Evolutionary conservation across 2,329 filamentous ascomycete genomes (phyloP).

Genomic region (Monosporascus sp.): DNA sequence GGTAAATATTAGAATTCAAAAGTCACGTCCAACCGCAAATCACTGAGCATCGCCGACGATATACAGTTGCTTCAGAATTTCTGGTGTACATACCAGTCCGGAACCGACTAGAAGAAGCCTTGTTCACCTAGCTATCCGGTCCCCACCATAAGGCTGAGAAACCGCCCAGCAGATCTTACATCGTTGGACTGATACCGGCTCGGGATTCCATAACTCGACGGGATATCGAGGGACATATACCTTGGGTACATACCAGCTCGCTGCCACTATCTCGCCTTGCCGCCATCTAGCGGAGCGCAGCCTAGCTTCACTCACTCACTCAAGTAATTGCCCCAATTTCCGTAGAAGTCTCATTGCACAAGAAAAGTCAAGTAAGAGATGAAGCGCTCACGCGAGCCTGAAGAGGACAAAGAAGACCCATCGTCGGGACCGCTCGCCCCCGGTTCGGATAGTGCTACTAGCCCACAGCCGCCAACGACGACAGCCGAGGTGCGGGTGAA

Average conservation of each 20-base stretch:
- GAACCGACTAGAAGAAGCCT: background rate
- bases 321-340: slow-evolving; percentile 31
- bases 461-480: slow-evolving; percentile 4
- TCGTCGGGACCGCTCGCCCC: slow-evolving; percentile 9
- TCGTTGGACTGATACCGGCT: background rate
- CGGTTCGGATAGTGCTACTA: slow-evolving; percentile 1
- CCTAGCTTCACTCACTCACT: background rate
- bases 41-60: too few species aligned
- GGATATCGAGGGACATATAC: background rate
- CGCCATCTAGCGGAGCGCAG: too few species aligned
- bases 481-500: slow-evolving; percentile 22
- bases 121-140: background rate
- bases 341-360: slow-evolving; percentile 9
- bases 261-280: background rate
- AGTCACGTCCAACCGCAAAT: too few species aligned
- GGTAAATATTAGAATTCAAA: too few species aligned
- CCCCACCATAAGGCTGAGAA: background rate
- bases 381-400: slow-evolving; percentile 59
- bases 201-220: background rate
- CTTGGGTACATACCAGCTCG: background rate
- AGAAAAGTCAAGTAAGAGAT: slow-evolving; percentile 31
- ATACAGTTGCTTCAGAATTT: too few species aligned
- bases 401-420: slow-evolving; percentile 37
- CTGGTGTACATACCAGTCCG: too few species aligned
- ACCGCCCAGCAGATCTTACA: background rate